Conservation (phyloP, 2,329 filamentous ascomycete genomes). For the Aspergillus candidus region DNA sequence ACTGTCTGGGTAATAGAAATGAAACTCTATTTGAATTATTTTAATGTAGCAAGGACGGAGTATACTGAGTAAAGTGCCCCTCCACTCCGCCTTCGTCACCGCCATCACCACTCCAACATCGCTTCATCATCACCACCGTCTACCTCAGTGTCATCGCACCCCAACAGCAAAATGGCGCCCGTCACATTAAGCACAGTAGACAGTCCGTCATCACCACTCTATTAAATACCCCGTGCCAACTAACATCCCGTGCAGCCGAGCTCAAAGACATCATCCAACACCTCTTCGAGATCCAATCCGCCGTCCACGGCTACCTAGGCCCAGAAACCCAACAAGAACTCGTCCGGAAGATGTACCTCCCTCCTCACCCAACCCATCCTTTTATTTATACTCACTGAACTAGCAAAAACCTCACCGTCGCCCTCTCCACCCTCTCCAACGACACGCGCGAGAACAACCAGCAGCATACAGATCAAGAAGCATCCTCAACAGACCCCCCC, state of each 20-base stretch:
- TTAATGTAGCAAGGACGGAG: no score
- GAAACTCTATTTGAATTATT: no score
- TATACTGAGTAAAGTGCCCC: no score
- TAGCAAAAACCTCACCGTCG: constrained; percentile 48
- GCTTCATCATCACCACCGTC: neutral
- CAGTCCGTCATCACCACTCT: constrained; percentile 19
- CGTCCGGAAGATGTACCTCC: constrained; percentile 50
- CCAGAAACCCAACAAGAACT: constrained; percentile 52
- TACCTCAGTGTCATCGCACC: neutral
- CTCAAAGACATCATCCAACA: constrained; percentile 58
- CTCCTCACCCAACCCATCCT: neutral
- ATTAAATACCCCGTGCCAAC: neutral
- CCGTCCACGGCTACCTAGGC: constrained; percentile 55
- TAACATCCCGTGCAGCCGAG: constrained; percentile 35
- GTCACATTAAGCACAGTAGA: constrained; percentile 31
- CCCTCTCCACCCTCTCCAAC: constrained; percentile 48
- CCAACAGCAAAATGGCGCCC: constrained; percentile 26
- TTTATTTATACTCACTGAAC: neutral
- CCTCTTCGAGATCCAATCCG: constrained; percentile 56
- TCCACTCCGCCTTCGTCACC: neutral
- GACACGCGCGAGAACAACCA: constrained; percentile 28
- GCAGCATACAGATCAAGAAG: constrained; percentile 9
- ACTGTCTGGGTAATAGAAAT: no score
- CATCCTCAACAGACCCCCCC: constrained; percentile 34
- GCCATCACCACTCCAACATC: neutral